Base-by-base conservation (phyloP, 2,329 filamentous ascomycete species). In the Hymenoscyphus infarciens region DNA sequence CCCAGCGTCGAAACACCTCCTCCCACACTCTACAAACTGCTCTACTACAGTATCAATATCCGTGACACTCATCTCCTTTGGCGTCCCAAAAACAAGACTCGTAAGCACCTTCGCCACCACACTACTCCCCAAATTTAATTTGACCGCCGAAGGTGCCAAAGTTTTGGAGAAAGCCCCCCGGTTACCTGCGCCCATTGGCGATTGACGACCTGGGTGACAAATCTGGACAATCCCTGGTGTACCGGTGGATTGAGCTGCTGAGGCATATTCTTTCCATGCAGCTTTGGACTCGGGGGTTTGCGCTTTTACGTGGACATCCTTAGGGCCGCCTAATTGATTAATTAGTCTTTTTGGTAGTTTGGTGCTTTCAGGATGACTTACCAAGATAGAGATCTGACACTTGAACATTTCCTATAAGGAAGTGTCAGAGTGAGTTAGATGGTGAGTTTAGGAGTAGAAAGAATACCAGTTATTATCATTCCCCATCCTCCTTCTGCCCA, bases 401-500 rank as follows among this genome's bases (percentile, higher is more conserved):
- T 42, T 78, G 74, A 0, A 83, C 78, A 61, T 82, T 81, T 63
- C 80, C 79, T 74, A 8, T 19, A 22, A 5, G 6, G 35, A n/a
- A 16, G 29, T 4, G 10, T 52, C 6, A 59, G 42, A 49, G 5
- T 49, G 13, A 39, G 25, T 10, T 29, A 27, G 27, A 38, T 3
- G 16, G 1, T 15, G 13, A 15, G 8, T 13, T 7, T 5, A 59
- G 11, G 13, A 15, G 5, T 25, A 15, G 15, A 22, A 27, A 22
- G 3, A 22, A 13, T 13, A 74, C 77, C 78, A 0, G 82, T 83
- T n/a, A 83, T 59, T 13, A 84, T 66, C 66, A 82, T 70, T 1
- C 82, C 82, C 81, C 81, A 84, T n/a, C 77, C 78, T 2, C 81
- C 81, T 8, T 79, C 73, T 0, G 79, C 79, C 85, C 84, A 88